Evolutionary conservation across 257 asterid species (phyloP), one percentile per base, ranked within the genome.

Genomic region (Nicotiana benthamiana): DNA sequence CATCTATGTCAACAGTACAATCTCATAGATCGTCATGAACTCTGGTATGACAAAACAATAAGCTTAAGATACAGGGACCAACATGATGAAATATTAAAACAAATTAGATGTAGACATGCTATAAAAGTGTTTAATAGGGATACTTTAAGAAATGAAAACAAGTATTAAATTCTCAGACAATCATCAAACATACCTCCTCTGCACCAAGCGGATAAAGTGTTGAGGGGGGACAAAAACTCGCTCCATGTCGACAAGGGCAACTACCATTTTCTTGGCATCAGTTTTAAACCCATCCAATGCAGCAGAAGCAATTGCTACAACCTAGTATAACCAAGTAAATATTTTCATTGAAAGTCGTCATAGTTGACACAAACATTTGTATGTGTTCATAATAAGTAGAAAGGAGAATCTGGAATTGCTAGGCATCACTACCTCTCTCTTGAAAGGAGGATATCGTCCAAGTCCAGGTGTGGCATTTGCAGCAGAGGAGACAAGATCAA

Each of bases 161-260:
- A 67, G 62, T 13, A 15, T 18, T 65, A 22, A 24, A 53, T 70
- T 22, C 82, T 53, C 61, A 70, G 72, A 75, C 57, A 65, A 62
- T 65, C 57, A 22, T 15, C 54, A 68, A 78, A 72, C 91, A 79
- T 88, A 96, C 98, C 97, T 89, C 85, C 98, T 89, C 88, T 94
- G 99, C 81, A 96, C 97, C 85, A 96, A 83, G 74, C 97, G 98
- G 75, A 96, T 92, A 79, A 96, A 96, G 85, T 96, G 99, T 82
- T 96, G 99, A 6, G 99, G 97, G 75, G 99, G 99, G 77, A 95
- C 99, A 89, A 91, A 95, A 56, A 96, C 99, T 51, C 97, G 91
- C 86, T 95, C 98, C 99, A 95, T 95, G 91, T 95, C 98, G 54
- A 95, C 99, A 87, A 95, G 97, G 30, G 97, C 98, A 82, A 94